A percentile compares a stretch with the other conserved stretches of the same genome.
Conservation (phyloP, 1,284 basidiomycete species). For the Puccinia coronata region DNA sequence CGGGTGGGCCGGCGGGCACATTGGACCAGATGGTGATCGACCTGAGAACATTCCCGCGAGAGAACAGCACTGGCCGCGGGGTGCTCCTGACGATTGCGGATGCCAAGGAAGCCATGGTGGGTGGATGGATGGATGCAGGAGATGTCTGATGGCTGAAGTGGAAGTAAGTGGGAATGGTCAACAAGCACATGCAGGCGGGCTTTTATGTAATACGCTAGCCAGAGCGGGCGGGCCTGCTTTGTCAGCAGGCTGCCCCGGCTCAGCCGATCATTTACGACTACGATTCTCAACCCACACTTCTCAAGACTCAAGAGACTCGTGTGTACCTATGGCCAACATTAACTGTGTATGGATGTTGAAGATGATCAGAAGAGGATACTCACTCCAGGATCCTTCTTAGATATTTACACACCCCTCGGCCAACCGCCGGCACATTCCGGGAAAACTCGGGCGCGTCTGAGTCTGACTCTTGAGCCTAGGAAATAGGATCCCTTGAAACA, state of each 20-base stretch:
- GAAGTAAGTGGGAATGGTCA: neutral
- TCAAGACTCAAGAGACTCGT: no score
- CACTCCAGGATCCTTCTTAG: no score
- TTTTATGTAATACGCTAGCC: neutral
- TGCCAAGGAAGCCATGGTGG: slow-evolving; percentile 31
- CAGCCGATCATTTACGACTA: no score
- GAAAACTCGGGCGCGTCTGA: no score
- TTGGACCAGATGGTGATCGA: slow-evolving; percentile 75
- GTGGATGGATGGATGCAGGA: neutral
- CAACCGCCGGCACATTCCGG: no score
- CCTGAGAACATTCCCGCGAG: slow-evolving; percentile 34
- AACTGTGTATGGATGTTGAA: no score
- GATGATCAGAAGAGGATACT: no score
- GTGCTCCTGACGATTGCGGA: slow-evolving; percentile 11
- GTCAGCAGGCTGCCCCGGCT: neutral
- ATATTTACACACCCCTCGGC: no score
- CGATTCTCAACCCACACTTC: no score
- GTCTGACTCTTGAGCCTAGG: no score
- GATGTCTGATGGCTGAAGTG: neutral
- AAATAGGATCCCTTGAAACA: no score
- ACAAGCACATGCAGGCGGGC: neutral
- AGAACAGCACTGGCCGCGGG: neutral
- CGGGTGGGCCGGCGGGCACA: slow-evolving; percentile 84
- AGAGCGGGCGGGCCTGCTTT: neutral
- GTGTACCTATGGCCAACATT: no score